Conservation (phyloP, 2,329 filamentous ascomycete genomes). For the Coniochaeta hoffmannii region DNA sequence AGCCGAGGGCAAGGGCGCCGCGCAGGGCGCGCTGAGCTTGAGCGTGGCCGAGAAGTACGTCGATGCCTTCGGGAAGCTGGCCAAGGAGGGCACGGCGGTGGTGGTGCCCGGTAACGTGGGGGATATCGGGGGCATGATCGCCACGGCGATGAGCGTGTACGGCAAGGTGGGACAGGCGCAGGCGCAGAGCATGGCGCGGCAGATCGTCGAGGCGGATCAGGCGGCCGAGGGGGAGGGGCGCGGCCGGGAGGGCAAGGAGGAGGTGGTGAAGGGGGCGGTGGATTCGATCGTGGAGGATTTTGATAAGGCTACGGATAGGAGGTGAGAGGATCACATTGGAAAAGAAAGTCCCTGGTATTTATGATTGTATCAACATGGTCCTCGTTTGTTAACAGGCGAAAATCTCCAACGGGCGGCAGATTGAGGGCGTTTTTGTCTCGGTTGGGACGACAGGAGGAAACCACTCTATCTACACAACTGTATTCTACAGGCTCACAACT, state of each 20-base stretch:
- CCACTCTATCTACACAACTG: neutral
- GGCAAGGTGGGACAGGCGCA: slow-evolving; percentile 84
- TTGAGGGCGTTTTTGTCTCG: neutral
- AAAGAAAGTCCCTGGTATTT: neutral
- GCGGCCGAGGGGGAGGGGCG: slow-evolving; percentile 4
- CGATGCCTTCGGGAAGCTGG: slow-evolving; percentile 80
- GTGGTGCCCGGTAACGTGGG: slow-evolving; percentile 96
- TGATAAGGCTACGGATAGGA: slow-evolving; percentile 4
- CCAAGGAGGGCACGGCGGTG: slow-evolving; percentile 90
- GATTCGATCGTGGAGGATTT: slow-evolving; percentile 8
- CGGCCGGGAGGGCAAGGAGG: slow-evolving; percentile 10
- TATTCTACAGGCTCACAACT: neutral
- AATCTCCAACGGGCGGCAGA: neutral
- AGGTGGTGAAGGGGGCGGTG: slow-evolving; percentile 7
- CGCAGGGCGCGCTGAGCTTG: slow-evolving; percentile 77
- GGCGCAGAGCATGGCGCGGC: slow-evolving; percentile 56
- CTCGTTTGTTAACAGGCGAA: neutral
- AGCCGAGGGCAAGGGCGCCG: slow-evolving; percentile 61
- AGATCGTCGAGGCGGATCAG: slow-evolving; percentile 28
- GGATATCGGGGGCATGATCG: slow-evolving; percentile 94
- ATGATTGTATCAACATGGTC: neutral
- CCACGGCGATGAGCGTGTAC: slow-evolving; percentile 89
- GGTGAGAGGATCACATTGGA: neutral
- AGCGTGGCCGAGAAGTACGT: slow-evolving; percentile 97
- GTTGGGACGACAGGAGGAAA: neutral